Evolutionary conservation across 768 basidiomycete species (phyloP), one percentile per base, ranked within the genome.

Genomic region (Hericium coralloides): DNA sequence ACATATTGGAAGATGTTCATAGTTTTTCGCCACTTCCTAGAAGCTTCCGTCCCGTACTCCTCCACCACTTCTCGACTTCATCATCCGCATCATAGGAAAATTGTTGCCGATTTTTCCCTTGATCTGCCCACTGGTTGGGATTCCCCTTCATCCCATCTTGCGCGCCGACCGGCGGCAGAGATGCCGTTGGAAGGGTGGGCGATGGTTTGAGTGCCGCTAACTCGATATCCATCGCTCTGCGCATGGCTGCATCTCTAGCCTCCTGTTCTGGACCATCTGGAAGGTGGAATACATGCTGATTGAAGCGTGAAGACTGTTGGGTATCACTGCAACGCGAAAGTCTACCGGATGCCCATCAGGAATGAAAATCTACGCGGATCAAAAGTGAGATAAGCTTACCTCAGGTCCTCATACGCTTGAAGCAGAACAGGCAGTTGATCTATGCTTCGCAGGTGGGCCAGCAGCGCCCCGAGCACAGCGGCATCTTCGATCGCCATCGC

Each of bases 101-200:
- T 62, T 78, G 75, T 4, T 60, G 61, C 38, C 49, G 56, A 53
- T 67, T 82, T 73, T 80, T 81, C 52, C 65, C 67, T 62, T 71
- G 74, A 64, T 84, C 82, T 5, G 81, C 80, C 82, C 82, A 83
- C 59, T 80, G 74, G 59, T 83, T 83, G 56, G 73, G 70, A 60
- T 76, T 80, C 2, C 70, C 72, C 41, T 67, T 63, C 22, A 58
- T 23, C 71, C 70, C 15, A 25, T 55, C 49, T 55, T 49, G 38
- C 52, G 43, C 58, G 60, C 53, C 49, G 20, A 45, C 43, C 6
- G 17, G 17, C 18, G 49, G 49, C 20, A 50, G 49, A 7, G 49
- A 15, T 3, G 22, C 10, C 10, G 23, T 50, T 15, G 49, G 36
- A 55, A 57, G 51, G 60, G 41, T 4, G 49, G 37, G 60, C 58